Evolutionary conservation across 129 eudicot species (phyloP).

Genomic region (Ambrosia trifida): DNA sequence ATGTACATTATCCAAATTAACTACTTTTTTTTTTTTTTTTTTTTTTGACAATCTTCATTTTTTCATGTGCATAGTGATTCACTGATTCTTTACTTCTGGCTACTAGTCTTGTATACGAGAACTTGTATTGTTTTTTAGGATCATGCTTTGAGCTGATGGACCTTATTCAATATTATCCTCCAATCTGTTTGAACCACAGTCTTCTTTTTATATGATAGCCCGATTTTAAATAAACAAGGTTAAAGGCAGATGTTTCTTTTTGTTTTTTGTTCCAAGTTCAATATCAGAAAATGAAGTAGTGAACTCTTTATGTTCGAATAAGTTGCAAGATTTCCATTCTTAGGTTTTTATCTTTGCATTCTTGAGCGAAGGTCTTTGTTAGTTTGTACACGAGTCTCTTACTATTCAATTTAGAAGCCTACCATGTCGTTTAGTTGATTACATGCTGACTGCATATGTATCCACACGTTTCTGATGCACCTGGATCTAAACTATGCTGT

Average conservation of each 20-base stretch:
- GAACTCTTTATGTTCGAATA: not conserved
- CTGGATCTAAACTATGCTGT: conserved; percentile 18
- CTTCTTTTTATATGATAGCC: not conserved
- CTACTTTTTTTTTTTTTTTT: too few relatives aligned
- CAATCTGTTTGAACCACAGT: conserved; percentile 4
- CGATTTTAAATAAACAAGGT: not conserved
- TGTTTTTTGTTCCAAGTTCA: conserved; percentile 1
- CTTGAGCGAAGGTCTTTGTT: not conserved
- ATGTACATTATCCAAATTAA: conserved; percentile 5
- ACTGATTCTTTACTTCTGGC: not conserved
- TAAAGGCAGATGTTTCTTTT: not conserved
- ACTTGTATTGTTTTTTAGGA: conserved; percentile 9
- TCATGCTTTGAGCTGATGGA: not conserved
- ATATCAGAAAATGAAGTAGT: not conserved
- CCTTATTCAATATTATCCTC: not conserved
- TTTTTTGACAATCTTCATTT: conserved; percentile 2
- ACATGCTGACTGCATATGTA: not conserved
- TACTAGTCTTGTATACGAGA: not conserved
- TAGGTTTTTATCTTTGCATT: not conserved
- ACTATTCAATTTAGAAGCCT: not conserved
- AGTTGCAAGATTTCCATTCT: not conserved
- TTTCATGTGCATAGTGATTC: conserved; percentile 24
- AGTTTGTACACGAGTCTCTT: not conserved
- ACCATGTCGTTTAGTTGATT: not conserved
- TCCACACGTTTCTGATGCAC: not conserved